phyloP scores from a whole-genome alignment of 768 basidiomycete genomes.

The Coprinopsis marcescibilis region DNA sequence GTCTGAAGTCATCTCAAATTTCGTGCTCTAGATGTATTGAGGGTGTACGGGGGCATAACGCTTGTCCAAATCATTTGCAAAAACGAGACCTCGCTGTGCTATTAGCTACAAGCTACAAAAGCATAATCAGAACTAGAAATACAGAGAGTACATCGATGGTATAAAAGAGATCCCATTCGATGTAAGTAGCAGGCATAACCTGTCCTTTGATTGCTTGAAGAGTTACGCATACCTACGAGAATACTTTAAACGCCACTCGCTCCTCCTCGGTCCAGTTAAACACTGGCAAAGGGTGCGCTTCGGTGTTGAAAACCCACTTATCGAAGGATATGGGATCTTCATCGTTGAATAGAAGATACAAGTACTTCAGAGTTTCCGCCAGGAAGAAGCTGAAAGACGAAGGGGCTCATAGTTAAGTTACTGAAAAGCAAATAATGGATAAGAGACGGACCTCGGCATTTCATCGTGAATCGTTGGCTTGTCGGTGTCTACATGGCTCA shows the following conservation, averaged over 20 bases:
- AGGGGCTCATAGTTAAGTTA: not conserved
- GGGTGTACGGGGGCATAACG: too few relatives aligned
- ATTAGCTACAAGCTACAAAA: too few relatives aligned
- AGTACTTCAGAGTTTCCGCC: conserved; percentile 59
- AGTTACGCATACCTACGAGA: not conserved
- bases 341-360: conserved; percentile 62
- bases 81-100: too few relatives aligned
- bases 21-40: too few relatives aligned
- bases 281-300: conserved; percentile 77
- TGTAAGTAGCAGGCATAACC: too few relatives aligned
- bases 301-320: conserved; percentile 57
- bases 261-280: conserved; percentile 59
- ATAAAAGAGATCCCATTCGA: too few relatives aligned
- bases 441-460: conserved; percentile 44
- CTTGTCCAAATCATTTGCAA: too few relatives aligned
- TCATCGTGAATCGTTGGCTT: conserved; percentile 31
- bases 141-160: too few relatives aligned
- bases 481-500: conserved; percentile 29
- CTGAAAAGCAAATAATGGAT: not conserved
- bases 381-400: conserved; percentile 30
- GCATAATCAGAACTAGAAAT: too few relatives aligned
- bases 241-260: conserved; percentile 38
- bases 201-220: too few relatives aligned
- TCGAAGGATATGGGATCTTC: conserved; percentile 50
- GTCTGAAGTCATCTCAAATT: too few relatives aligned